Base-by-base conservation (phyloP, 192 early-diverging fungal species). In the Coemansia sp. region DNA sequence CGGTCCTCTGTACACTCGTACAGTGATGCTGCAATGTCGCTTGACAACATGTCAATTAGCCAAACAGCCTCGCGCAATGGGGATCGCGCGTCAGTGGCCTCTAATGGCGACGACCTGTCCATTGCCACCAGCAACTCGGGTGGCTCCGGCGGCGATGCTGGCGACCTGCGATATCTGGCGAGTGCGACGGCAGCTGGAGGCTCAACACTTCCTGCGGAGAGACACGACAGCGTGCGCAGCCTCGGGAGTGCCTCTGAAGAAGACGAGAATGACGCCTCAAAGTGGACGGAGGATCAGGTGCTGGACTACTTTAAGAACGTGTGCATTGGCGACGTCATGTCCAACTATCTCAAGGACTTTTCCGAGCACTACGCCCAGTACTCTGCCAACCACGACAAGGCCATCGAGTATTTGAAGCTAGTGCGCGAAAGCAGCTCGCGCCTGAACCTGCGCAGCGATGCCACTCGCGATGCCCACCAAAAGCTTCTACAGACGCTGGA, bases 331-430 rank as follows among this genome's bases (percentile, higher is more conserved):
- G 74, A 82, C 33, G 71, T 82, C 63, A 76, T 82, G 74, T 47
- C 74, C 60, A 73, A 68, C 64, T 76, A 76, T 35, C 70, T 82
- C 35, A 76, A 82, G 66, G 74, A 82, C 63, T 82, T 82, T 73
- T 82, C 73, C 20, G 79, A 82, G 61, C 73, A 69, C 47, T 82
- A 82, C 61, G 79, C 79, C 37, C 70, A 61, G 59, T 82, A 82
- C 61, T 75, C 79, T 34, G 79, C 79, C 64, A 82, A 82, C 70
- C 79, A 82, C 53, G 74, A 76, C 66, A 75, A 76, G 68, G 73
- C 79, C 2, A 64, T 82, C 47, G 73, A 82, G 68, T 82, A 76
- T 26, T 56, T 82, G 56, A 82, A 75, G 67, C 73, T 76, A 38
- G 73, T 82, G 63, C 79, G 79, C 43, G 74, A 82, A 50, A 82